A percentile compares a stretch with the other conserved stretches of the same genome.
These are phyloP conservation scores for Incumbomyces lentus DNA, from an alignment of 2,329 filamentous ascomycete genomes.

Conservation along the genomic window DNA sequence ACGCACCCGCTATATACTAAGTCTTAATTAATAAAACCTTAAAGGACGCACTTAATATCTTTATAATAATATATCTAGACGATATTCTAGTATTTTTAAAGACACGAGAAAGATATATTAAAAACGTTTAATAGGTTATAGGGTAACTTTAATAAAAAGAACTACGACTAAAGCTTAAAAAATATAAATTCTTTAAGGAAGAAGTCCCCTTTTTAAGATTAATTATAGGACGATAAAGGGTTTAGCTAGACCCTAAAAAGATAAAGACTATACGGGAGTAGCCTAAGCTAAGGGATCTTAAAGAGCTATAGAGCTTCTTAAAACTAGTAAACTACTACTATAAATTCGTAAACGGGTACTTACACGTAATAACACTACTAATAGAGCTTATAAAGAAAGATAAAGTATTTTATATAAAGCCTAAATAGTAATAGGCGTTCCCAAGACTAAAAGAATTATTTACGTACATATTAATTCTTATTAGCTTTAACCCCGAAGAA, in stretches of 20 bases:
- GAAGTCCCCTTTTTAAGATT: constrained; percentile 4
- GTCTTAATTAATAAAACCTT: constrained; percentile 15
- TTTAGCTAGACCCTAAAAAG: constrained; percentile 1
- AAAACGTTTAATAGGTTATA: constrained; percentile 13
- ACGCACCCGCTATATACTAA: constrained; percentile 10
- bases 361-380: constrained; percentile 3
- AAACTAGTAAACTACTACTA: constrained; percentile 18
- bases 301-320: constrained; percentile 17
- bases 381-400: constrained; percentile 3
- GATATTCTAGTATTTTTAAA: constrained; percentile 13
- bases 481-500: constrained; percentile 8
- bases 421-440: constrained; percentile 3
- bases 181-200: constrained; percentile 12
- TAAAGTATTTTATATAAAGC: neutral
- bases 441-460: constrained; percentile 6
- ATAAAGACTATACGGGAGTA: neutral
- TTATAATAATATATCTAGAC: constrained; percentile 12
- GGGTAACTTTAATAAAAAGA: constrained; percentile 5
- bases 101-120: neutral
- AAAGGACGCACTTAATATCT: constrained; percentile 5
- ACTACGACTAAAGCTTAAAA: constrained; percentile 14
- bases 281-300: neutral
- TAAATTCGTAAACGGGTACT: constrained; percentile 18
- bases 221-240: constrained; percentile 12
- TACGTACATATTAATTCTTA: constrained; percentile 3